Evolutionary conservation across 2,329 filamentous ascomycete genomes (phyloP), one percentile per base, ranked within the genome.

Genomic region (Aspergillus unguis): DNA sequence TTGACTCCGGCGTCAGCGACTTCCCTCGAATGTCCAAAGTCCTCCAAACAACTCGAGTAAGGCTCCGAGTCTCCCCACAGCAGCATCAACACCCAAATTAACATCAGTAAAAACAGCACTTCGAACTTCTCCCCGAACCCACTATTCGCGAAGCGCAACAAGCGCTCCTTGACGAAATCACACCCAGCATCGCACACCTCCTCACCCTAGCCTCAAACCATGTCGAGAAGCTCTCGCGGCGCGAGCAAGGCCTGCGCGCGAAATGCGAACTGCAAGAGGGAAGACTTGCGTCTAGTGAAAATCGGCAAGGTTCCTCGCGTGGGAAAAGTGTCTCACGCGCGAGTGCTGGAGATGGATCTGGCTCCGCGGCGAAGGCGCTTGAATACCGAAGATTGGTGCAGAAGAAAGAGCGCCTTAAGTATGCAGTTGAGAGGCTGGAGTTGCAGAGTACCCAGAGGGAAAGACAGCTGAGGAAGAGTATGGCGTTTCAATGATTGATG

Each of bases 91-190:
- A 8, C 11, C 27, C 4, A 2, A 10, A 5, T 29, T 32, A n/a
- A 25, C 28, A 8, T 7, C 27, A 11, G 6, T 23, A 17, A 27
- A 38, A 28, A 42, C 62, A 95, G 86, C 92, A 96, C 75, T 96
- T 95, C 73, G 92, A 96, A 71, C 85, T 96, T 38, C 88, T 96
- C 62, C 89, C 91, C 11, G 90, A 95, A 68, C 84, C 87, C 9
- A 88, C 88, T 47, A 83, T 96, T 41, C 85, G 86, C 56, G 82
- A 86, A 57, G 92, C 92, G 31, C 92, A 96, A 72, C 80, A 88
- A 60, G 86, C 90, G 4, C 83, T 96, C 17, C 86, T 91, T 62
- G 88, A 90, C 64, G 91, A 95, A 68, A 94, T 96, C 61, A 86
- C 87, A n/a, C 92, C 92, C 6, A 91, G 90, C 70, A 88, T 95